Evolutionary conservation across 768 basidiomycete species (phyloP), one percentile per base, ranked within the genome.

Genomic region (Thelephora ganbajun): DNA sequence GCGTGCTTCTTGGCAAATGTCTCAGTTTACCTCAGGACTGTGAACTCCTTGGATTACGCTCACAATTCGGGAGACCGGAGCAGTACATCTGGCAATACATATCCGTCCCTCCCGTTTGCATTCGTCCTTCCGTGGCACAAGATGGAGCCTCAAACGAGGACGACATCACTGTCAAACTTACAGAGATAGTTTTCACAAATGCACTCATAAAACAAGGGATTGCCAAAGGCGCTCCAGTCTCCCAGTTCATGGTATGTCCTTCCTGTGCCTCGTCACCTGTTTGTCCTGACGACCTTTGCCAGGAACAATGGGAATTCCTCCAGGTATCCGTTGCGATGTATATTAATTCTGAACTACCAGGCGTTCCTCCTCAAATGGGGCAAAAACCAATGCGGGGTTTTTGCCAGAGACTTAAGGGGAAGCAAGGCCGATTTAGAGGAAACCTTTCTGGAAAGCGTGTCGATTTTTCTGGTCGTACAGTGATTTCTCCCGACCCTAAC

Each of bases 401-500:
- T 60, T 94, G 94, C 41, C 96, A 99, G 58, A 87, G 96, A 2
- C 69, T 99, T 44, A 99, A 99, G 67, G 96, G 96, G 34, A 99
- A 99, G 61, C 94, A 98, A 62, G 96, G 96, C 57, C 92, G 96
- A 43, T 98, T 99, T 67, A 77, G 96, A 61, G 96, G 96, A 18
- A 99, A 99, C 60, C 72, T 99, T 6, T 97, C 93, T 0, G 96
- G 96, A 52, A 99, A 99, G 64, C 91, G 96, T 63, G 96, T 99
- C 53, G 96, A 99, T 61, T 98, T 98, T 61, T 97, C 93, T 0
- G 94, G 81, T 5, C 85, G 96, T 56, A 99, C 96, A 6, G 96
- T 99, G 63, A 99, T 99, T 59, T 94, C 92, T 1, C 96, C 96
- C 1, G 96, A 99, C 63, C 96, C 96, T n/a, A 99, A 98, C 60